Conservation (phyloP, 2,329 filamentous ascomycete species). For the Alternaria triticimaculans region DNA sequence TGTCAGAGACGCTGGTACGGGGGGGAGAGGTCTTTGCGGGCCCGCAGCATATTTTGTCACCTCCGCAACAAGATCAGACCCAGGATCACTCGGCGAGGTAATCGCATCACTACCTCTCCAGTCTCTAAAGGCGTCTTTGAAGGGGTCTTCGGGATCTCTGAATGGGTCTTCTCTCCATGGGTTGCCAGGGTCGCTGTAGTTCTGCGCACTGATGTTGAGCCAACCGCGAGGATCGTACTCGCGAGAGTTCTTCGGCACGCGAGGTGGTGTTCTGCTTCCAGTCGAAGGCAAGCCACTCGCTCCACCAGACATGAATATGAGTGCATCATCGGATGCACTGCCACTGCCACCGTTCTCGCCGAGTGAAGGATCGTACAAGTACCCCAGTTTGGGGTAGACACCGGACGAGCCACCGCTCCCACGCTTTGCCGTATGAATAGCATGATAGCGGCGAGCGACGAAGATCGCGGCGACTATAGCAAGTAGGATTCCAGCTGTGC, state of each 20-base stretch:
- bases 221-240: conserved; percentile 8
- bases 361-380: conserved; percentile 42
- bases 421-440: conserved; percentile 27
- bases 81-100: conserved; percentile 11
- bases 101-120: conserved; percentile 12
- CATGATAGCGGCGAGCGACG: conserved; percentile 40
- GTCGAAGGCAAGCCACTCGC: conserved; percentile 10
- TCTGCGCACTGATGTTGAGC: conserved; percentile 4
- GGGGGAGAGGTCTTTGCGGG: conserved; percentile 9
- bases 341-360: conserved; percentile 4
- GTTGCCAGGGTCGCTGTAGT: conserved; percentile 19
- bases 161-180: conserved; percentile 6
- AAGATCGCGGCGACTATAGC: conserved; percentile 43
- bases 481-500: conserved; percentile 42
- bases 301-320: conserved; percentile 34
- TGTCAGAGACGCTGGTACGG: not conserved
- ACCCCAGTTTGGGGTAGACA: conserved; percentile 42
- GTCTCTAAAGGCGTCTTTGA: not conserved
- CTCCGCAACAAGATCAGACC: conserved; percentile 22
- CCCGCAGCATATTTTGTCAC: conserved; percentile 17
- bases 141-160: conserved; percentile 7
- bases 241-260: conserved; percentile 3
- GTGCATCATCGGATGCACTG: conserved; percentile 23
- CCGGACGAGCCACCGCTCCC: conserved; percentile 23
- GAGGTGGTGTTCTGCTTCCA: not conserved